Evolutionary conservation across 2,329 filamentous ascomycete species (phyloP), one percentile per base, ranked within the genome.

Genomic region (Domatiomyces globalis): DNA sequence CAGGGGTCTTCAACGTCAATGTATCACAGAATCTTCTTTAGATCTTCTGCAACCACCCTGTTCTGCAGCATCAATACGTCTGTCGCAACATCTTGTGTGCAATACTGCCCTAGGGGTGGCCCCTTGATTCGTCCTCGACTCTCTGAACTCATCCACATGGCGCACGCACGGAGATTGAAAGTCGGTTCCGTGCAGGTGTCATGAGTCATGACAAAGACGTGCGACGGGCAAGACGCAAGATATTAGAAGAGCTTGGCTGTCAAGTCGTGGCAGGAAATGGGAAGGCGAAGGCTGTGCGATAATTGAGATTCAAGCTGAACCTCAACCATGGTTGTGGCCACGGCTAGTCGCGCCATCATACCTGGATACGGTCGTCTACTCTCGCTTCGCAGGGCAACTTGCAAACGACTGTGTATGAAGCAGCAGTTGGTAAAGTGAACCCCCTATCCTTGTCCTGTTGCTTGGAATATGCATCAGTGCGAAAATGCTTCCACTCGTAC

Each of bases 141-240:
- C 33, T 39, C 33, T 15, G 12, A 10, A 39, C 5, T 39, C 33
- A 15, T 39, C 33, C 33, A 49, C 25, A 51, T 19, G 47, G 56
- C 44, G 47, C 53, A 45, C 43, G 43, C 44, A 46, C 48, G 54
- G 56, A 58, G 48, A 58, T 58, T 58, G 56, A 49, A 50, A 10
- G n/a, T 44, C 56, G 56, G 56, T 15, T 55, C 29, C 43, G 8
- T 53, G 51, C 56, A 58, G 51, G 17, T 46, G 46, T 47, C 45
- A 57, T 58, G 56, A 58, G 46, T 47, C 45, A 57, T 58, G 56
- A 58, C 56, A 57, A 57, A 58, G 54, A 57, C 50, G 48, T 43
- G 48, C 46, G 49, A 56, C 51, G 39, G 49, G 51, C 55, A 53
- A 54, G 54, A 54, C 55, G 56, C 54, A 49, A 58, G 54, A 51